These are phyloP conservation scores for Pharus latifolius DNA, from an alignment of 176 grass and related monocot species.

Conservation along the genomic window DNA sequence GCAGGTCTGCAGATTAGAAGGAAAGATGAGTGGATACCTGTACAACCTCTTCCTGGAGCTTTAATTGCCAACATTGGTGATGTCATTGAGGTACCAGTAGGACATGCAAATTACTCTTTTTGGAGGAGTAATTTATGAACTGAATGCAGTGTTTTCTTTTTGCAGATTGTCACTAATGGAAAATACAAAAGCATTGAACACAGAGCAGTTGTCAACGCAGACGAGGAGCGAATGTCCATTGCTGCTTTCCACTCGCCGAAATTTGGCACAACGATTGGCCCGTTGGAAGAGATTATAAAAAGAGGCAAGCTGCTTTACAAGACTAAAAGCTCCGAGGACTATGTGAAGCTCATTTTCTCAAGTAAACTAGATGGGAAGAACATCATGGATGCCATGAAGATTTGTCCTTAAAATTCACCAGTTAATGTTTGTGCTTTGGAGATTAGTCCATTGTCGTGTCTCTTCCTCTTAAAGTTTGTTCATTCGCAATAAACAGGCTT, in stretches of 20 bases:
- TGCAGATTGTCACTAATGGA: conserved; percentile 23
- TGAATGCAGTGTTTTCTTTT: not conserved
- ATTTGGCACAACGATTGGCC: not conserved
- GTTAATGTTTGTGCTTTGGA: too few relatives aligned
- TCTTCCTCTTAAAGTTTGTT: too few relatives aligned
- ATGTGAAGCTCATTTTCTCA: conserved; percentile 2
- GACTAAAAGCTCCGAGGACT: conserved; percentile 1
- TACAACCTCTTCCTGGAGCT: conserved; percentile 22
- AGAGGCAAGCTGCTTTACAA: not conserved
- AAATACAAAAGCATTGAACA: conserved; percentile 32
- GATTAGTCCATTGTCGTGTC: too few relatives aligned
- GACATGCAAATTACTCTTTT: too few relatives aligned
- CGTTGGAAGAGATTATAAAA: conserved; percentile 12
- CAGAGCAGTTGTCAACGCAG: conserved; percentile 5
- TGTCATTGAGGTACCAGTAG: conserved; percentile 42
- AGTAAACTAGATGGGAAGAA: conserved; percentile 19
- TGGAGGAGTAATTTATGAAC: too few relatives aligned
- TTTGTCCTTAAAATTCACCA: too few relatives aligned
- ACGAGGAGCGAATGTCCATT: conserved; percentile 15
- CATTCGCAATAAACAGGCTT: too few relatives aligned
- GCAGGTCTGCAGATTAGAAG: conserved; percentile 38
- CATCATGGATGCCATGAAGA: conserved; percentile 9
- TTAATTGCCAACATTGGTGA: conserved; percentile 59
- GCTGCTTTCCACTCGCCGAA: not conserved
- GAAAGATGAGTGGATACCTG: conserved; percentile 18